Conservation (phyloP, 331 rosid genomes). For the Rosa hybrid region DNA sequence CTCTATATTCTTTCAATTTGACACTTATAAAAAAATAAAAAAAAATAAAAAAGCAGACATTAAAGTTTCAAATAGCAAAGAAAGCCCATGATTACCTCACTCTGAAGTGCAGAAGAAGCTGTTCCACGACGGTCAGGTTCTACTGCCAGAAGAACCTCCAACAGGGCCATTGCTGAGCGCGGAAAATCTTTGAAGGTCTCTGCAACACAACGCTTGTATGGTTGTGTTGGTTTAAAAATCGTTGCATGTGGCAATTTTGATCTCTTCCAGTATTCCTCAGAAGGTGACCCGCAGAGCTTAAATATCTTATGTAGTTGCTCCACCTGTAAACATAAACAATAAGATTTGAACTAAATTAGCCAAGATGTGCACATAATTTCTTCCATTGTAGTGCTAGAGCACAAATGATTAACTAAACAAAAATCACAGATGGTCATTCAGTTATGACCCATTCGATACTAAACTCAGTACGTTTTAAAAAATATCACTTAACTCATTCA, state of each 20-base stretch:
- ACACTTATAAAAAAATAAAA: background rate
- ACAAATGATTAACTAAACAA: background rate
- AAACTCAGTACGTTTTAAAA: too few relatives aligned
- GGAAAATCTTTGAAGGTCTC: constrained; percentile 74
- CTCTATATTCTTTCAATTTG: background rate
- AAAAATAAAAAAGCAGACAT: background rate
- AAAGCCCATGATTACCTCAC: constrained; percentile 54
- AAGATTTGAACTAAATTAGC: constrained; percentile 24
- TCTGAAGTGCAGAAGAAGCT: constrained; percentile 78
- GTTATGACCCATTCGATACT: too few relatives aligned
- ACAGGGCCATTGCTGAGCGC: constrained; percentile 54
- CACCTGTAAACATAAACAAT: constrained; percentile 47
- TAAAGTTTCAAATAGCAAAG: constrained; percentile 5
- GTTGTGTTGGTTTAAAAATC: constrained; percentile 80
- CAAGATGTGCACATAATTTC: background rate
- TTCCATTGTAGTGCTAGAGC: background rate
- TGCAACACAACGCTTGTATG: constrained; percentile 69
- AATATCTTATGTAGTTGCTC: constrained; percentile 94
- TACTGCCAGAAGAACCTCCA: constrained; percentile 77
- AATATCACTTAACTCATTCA: too few relatives aligned
- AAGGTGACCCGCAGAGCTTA: constrained; percentile 93
- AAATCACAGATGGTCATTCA: background rate
- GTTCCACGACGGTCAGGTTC: constrained; percentile 80
- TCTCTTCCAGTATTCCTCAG: constrained; percentile 89
- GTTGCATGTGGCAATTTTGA: constrained; percentile 86